Evolutionary conservation across 345 rosid genomes (phyloP), one percentile per base, ranked within the genome.

Genomic region (Aethionema arabicum): DNA sequence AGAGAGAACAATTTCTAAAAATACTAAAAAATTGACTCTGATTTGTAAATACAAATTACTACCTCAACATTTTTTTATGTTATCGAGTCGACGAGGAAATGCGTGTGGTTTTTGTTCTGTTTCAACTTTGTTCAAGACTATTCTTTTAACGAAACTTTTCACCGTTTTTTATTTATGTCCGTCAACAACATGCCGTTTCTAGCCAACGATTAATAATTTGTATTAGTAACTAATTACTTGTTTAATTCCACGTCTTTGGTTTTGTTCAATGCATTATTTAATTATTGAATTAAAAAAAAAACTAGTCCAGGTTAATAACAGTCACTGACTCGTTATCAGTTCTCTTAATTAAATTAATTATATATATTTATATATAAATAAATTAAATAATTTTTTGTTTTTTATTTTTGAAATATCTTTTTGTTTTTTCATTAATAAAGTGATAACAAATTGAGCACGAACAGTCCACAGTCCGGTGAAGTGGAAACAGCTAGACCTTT

Each of bases 401-500:
- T 6, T 5, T 2, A n/a, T 21, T 16, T 43, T 36, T 7, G 1
- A 60, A 60, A 35, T 21, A 21, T 21, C 27, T 40, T 40, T 40
- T 40, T 40, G 11, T 9, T 40, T 40, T 40, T 40, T 40, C n/a
- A 9, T 13, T 11, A 55, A 44, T 27, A 66, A 66, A 56, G 4
- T 7, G 27, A 33, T 52, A 64, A 64, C 41, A 63, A 51, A 51
- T 2, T 2, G 52, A 47, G 70, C 50, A 56, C 13, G 71, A 14
- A 58, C 65, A 50, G 66, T 67, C 66, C 50, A 67, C 27, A 62
- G 31, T 59, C 21, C 53, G 53, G 52, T 59, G 52, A 67, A 67
- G 72, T 68, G 72, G 53, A 59, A 50, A 51, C 72, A 68, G 61
- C 72, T 59, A 52, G 33, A 42, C 43, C 44, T 54, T 52, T 44